Conservation (phyloP, 1,284 basidiomycete species). For the Puccinia novopanici region DNA sequence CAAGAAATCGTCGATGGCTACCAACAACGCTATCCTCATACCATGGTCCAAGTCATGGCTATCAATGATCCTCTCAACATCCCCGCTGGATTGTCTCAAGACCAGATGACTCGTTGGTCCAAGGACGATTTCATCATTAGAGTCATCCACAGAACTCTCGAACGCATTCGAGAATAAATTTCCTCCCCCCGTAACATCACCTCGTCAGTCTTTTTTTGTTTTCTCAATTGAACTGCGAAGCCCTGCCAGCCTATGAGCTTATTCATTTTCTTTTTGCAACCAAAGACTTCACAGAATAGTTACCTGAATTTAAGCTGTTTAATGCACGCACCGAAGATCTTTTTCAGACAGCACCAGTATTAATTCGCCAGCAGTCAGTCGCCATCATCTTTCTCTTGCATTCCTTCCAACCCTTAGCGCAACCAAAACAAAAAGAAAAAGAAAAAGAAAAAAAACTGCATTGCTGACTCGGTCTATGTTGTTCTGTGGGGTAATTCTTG, state of each 20-base stretch:
- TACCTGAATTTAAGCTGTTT: neutral
- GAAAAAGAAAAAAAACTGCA: no score
- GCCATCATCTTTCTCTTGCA: no score
- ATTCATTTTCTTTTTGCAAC: neutral
- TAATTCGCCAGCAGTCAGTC: no score
- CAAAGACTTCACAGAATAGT: neutral
- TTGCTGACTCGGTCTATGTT: no score
- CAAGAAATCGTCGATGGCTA: conserved; percentile 32
- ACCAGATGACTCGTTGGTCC: neutral
- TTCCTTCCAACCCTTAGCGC: no score
- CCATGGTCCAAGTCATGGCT: conserved; percentile 30
- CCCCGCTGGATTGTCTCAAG: neutral
- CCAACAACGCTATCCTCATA: conserved; percentile 22
- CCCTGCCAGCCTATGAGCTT: neutral
- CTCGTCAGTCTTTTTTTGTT: neutral
- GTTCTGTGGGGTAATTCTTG: no score
- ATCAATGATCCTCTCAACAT: neutral
- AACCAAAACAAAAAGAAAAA: no score
- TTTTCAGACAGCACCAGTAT: no score
- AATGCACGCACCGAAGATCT: neutral
- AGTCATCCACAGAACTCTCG: conserved; percentile 38
- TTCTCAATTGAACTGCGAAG: neutral
- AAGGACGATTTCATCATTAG: conserved; percentile 40
- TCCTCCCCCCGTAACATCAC: no score
- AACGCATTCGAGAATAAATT: conserved; percentile 32